phyloP scores from a whole-genome alignment of 306 rosid species.

The apple (Malus domestica) region DNA sequence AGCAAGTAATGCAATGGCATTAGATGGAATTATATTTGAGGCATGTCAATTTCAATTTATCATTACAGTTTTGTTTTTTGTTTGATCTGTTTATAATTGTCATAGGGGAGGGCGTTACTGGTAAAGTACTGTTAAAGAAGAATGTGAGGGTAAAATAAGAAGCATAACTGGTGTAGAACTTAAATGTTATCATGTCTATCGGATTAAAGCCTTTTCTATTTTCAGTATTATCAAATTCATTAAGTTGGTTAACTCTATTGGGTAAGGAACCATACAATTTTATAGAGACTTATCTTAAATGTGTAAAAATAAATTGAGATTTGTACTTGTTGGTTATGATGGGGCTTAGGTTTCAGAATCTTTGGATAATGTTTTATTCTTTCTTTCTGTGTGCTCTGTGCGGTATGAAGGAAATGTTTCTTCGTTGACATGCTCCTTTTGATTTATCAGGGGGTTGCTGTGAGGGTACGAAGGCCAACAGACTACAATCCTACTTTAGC shows the following conservation, averaged over 20 bases:
- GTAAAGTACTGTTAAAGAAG: not conserved
- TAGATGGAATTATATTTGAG: slow-evolving; percentile 82
- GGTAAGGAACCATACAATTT: not conserved
- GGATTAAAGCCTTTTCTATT: not conserved
- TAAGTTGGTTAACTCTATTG: not conserved
- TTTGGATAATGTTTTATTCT: not conserved
- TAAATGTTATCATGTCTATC: not conserved
- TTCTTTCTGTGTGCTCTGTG: not conserved
- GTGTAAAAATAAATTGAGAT: not conserved
- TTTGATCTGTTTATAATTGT: not conserved
- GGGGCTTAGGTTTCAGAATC: not conserved
- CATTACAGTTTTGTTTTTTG: not conserved
- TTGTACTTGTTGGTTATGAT: not conserved
- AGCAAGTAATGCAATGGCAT: slow-evolving; percentile 88
- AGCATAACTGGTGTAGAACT: not conserved
- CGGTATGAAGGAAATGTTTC: not conserved
- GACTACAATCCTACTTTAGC: slow-evolving; percentile 79
- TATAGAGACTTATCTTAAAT: not conserved
- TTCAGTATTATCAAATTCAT: not conserved
- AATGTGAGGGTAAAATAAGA: not conserved
- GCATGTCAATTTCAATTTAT: slow-evolving; percentile 20
- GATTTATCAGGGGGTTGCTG: slow-evolving; percentile 65
- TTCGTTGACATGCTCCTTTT: slow-evolving; percentile 14
- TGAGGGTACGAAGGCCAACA: slow-evolving; percentile 78
- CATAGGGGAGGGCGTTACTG: not conserved